A percentile compares a stretch with the other conserved stretches of the same genome.
These are phyloP conservation scores for Lactarius sp. DNA, from an alignment of 768 basidiomycete species.

Conservation along the genomic window DNA sequence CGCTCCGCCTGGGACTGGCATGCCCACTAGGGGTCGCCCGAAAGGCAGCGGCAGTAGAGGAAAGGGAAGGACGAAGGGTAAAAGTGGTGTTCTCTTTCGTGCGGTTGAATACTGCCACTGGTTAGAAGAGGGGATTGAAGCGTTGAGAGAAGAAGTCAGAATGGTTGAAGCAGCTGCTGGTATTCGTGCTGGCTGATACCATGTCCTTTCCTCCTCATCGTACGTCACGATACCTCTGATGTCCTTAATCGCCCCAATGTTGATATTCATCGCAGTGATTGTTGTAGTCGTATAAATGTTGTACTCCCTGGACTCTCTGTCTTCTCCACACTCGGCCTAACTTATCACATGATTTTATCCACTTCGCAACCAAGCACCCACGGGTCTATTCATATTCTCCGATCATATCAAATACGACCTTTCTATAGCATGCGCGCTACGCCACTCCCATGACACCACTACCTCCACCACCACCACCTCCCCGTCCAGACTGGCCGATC, in stretches of 20 bases:
- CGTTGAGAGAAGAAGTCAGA: constrained; percentile 61
- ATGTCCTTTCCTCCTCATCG: neutral
- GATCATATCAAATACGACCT: too few relatives aligned
- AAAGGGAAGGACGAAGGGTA: constrained; percentile 70
- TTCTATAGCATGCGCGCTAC: neutral
- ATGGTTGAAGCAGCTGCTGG: constrained; percentile 65
- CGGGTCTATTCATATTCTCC: neutral
- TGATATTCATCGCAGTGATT: neutral
- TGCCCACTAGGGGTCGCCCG: constrained; percentile 75
- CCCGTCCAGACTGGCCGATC: constrained; percentile 40
- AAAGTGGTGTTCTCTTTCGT: constrained; percentile 84
- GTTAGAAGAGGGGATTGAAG: constrained; percentile 79
- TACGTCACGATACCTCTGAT: neutral
- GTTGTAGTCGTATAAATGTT: neutral
- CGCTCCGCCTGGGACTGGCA: constrained; percentile 54
- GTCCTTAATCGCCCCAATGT: neutral
- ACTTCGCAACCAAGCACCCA: neutral
- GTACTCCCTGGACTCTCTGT: neutral
- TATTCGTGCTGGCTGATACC: constrained; percentile 33
- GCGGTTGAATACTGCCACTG: constrained; percentile 82
- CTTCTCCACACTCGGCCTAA: neutral
- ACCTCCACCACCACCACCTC: constrained; percentile 2
- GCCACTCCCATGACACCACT: constrained; percentile 3
- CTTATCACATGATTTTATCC: constrained; percentile 7
- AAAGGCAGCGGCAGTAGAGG: constrained; percentile 64